phyloP scores from a whole-genome alignment of 805 yeast species.

The Nakazawaea wickerhamii region DNA sequence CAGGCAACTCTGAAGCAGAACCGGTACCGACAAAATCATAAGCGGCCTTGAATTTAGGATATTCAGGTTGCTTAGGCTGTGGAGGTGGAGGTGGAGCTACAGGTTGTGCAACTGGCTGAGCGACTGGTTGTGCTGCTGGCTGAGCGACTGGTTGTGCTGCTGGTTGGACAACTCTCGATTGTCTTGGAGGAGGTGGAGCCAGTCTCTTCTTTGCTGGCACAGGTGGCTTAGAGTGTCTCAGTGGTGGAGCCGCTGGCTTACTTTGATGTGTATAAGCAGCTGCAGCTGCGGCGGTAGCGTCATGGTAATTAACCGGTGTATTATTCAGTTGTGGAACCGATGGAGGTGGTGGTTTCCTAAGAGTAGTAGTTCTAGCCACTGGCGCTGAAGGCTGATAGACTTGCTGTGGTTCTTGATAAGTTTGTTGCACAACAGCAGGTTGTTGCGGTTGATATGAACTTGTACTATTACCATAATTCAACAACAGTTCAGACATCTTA shows the following conservation, averaged over 20 bases:
- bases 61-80: constrained; percentile 51
- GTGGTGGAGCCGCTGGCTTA: constrained; percentile 20
- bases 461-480: constrained; percentile 1
- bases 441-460: constrained; percentile 12
- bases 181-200: constrained; percentile 11
- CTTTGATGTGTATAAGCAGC: constrained; percentile 28
- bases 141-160: constrained; percentile 19
- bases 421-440: too few species aligned
- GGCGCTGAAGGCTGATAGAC: constrained; percentile 23
- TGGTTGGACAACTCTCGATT: constrained; percentile 2
- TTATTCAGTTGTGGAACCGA: constrained; percentile 25
- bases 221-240: constrained; percentile 1
- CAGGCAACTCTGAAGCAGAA: constrained; percentile 72
- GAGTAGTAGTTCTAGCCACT: constrained; percentile 18
- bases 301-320: constrained; percentile 15
- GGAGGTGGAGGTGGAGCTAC: constrained; percentile 75
- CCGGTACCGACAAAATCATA: constrained; percentile 89
- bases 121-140: constrained; percentile 17
- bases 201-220: constrained; percentile 5
- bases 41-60: constrained; percentile 78
- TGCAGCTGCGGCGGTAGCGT: constrained; percentile 37
- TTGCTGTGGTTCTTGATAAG: constrained; percentile 16
- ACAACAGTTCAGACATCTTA: constrained; percentile 14
- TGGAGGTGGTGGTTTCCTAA: constrained; percentile 29
- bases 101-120: constrained; percentile 9